Evolutionary conservation across 768 basidiomycete species (phyloP).

Genomic region (Rhodotorula graminis): DNA sequence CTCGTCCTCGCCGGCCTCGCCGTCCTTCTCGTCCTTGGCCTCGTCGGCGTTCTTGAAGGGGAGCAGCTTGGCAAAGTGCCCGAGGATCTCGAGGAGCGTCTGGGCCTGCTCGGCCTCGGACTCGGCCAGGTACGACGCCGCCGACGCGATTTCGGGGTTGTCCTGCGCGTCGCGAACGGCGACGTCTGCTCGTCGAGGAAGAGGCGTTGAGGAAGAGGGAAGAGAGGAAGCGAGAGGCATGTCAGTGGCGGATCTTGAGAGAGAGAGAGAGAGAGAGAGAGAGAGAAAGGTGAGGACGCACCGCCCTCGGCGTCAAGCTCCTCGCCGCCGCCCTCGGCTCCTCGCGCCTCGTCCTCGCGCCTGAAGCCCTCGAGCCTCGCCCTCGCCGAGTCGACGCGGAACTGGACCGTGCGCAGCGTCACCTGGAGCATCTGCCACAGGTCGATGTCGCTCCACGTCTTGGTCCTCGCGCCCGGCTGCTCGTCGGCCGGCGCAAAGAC

Average conservation of each 20-base stretch:
- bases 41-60: slow-evolving; percentile 56
- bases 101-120: slow-evolving; percentile 72
- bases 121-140: slow-evolving; percentile 31
- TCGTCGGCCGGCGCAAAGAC: slow-evolving; percentile 7
- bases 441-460: slow-evolving; percentile 54
- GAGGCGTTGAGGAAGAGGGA: neutral
- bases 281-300: slow-evolving; percentile 49
- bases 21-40: slow-evolving; percentile 53
- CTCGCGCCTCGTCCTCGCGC: slow-evolving; percentile 81
- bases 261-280: too few species aligned
- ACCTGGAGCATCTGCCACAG: slow-evolving; percentile 75
- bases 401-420: slow-evolving; percentile 84
- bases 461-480: slow-evolving; percentile 12
- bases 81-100: slow-evolving; percentile 65
- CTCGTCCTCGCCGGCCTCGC: slow-evolving; percentile 59
- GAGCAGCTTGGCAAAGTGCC: slow-evolving; percentile 69
- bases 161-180: slow-evolving; percentile 56
- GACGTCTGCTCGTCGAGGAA: slow-evolving; percentile 52
- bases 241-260: too few species aligned
- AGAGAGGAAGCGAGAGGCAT: neutral
- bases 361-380: slow-evolving; percentile 67
- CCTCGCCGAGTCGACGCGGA: slow-evolving; percentile 72
- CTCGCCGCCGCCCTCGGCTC: slow-evolving; percentile 58
- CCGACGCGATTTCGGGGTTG: slow-evolving; percentile 24
- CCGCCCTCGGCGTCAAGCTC: slow-evolving; percentile 68